phyloP scores from a whole-genome alignment of 2,329 filamentous ascomycete species.

The Penicillium fuscoglaucum region DNA sequence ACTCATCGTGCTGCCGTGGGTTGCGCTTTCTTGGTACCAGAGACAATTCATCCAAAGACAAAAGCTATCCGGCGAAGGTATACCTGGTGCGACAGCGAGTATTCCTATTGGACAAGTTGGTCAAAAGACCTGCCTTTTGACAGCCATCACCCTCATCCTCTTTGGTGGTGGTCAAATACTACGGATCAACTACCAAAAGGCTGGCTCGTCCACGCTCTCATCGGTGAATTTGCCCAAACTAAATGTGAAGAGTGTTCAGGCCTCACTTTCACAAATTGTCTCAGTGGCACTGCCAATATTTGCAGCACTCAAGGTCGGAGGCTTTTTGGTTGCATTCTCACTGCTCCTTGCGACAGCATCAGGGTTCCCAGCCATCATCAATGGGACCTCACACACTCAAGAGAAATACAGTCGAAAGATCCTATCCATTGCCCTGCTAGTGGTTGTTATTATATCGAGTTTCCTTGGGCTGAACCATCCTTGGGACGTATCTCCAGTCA shows the following conservation, averaged over 20 bases:
- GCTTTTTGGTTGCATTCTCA: slow-evolving; percentile 53
- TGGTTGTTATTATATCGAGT: slow-evolving; percentile 25
- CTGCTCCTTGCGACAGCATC: slow-evolving; percentile 51
- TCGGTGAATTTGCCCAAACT: slow-evolving; percentile 21
- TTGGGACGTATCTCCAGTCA: slow-evolving; percentile 40
- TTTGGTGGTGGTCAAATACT: slow-evolving; percentile 32
- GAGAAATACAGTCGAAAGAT: slow-evolving; percentile 32
- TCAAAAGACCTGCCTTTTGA: slow-evolving; percentile 29
- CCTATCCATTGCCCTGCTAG: slow-evolving; percentile 29
- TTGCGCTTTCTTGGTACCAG: slow-evolving; percentile 40
- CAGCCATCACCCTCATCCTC: slow-evolving; percentile 35
- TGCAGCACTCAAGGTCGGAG: slow-evolving; percentile 56
- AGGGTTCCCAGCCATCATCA: slow-evolving; percentile 40
- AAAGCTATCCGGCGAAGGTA: slow-evolving; percentile 4
- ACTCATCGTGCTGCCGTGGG: slow-evolving; percentile 42
- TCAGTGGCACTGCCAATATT: slow-evolving; percentile 57
- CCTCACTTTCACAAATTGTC: slow-evolving; percentile 37
- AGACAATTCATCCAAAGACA: slow-evolving; percentile 25
- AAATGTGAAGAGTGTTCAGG: slow-evolving; percentile 15
- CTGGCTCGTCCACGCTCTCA: slow-evolving; percentile 4
- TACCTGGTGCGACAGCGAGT: slow-evolving; percentile 6
- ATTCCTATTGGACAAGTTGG: slow-evolving; percentile 20
- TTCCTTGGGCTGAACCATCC: slow-evolving; percentile 33
- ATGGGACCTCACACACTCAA: slow-evolving; percentile 12
- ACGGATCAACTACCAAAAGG: slow-evolving; percentile 15